A percentile compares a stretch with the other conserved stretches of the same genome.
Conservation (phyloP, 352 stramenopile genomes). For the Halophytophthora batemanensis region DNA sequence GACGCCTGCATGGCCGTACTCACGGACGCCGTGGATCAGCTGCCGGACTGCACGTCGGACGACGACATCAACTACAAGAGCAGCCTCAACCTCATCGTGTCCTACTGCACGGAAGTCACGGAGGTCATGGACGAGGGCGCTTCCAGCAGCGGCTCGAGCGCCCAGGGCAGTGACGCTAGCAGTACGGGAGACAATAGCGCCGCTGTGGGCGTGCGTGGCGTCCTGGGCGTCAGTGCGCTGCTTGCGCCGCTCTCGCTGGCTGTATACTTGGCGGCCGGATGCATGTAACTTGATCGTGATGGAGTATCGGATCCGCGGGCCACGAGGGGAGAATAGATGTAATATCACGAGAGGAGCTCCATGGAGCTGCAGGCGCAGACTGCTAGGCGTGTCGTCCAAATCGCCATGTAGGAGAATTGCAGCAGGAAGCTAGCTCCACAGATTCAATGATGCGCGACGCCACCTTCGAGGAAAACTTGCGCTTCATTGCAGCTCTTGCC, state of each 20-base stretch:
- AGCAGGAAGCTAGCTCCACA: too few species aligned
- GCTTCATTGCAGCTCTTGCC: too few species aligned
- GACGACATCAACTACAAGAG: conserved; percentile 28
- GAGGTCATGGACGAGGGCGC: conserved; percentile 14
- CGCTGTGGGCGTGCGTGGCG: conserved; percentile 6
- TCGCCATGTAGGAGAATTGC: too few species aligned
- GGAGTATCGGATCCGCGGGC: too few species aligned
- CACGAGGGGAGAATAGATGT: too few species aligned
- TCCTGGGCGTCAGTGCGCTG: conserved; percentile 1
- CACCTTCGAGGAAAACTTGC: too few species aligned
- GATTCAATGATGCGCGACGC: too few species aligned
- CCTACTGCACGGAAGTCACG: conserved; percentile 18
- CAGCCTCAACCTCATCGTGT: conserved; percentile 19
- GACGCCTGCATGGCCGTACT: conserved; percentile 26
- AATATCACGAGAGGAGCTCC: too few species aligned
- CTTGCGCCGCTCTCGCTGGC: conserved; percentile 13
- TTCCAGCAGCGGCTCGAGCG: conserved; percentile 5
- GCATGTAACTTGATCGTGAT: conserved; percentile 7
- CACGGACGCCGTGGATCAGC: conserved; percentile 14
- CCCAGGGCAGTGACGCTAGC: conserved; percentile 1
- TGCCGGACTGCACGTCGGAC: conserved; percentile 30
- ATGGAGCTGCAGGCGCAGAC: too few species aligned
- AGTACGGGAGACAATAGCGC: conserved; percentile 9
- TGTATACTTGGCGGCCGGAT: conserved; percentile 16
- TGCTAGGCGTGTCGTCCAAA: too few species aligned